Evolutionary conservation across 2,329 filamentous ascomycete genomes (phyloP).

Genomic region (Thelonectria blattea): DNA sequence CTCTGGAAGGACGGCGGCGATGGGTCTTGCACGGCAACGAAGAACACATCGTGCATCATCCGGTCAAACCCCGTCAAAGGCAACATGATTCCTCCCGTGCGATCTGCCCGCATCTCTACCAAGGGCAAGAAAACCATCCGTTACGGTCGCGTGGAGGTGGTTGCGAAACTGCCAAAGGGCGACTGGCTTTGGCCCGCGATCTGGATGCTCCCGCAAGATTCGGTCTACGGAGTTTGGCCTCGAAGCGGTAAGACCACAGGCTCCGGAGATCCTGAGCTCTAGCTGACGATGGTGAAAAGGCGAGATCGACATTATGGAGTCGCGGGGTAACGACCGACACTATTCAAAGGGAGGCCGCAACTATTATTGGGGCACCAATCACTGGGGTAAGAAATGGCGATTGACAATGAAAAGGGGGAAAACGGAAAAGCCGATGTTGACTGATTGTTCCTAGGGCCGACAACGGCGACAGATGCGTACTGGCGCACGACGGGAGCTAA

Average conservation of each 20-base stretch:
- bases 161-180: constrained; percentile 73
- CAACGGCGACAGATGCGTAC: constrained; percentile 40
- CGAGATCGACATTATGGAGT: constrained; percentile 83
- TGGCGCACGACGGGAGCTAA: constrained; percentile 44
- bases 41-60: constrained; percentile 45
- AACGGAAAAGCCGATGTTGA: no score
- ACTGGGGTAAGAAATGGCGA: constrained; percentile 49
- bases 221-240: constrained; percentile 78
- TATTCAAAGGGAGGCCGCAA: constrained; percentile 48
- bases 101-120: constrained; percentile 54
- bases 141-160: constrained; percentile 81
- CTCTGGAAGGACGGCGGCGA: constrained; percentile 42
- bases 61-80: constrained; percentile 51
- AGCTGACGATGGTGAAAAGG: constrained; percentile 56
- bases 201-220: constrained; percentile 80
- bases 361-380: constrained; percentile 50
- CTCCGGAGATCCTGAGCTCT: background rate
- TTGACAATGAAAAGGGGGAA: no score
- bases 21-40: constrained; percentile 49
- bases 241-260: constrained; percentile 29
- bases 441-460: constrained; percentile 26
- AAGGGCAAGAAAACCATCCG: constrained; percentile 59
- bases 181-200: constrained; percentile 91
- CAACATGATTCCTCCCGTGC: constrained; percentile 55
- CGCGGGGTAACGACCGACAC: constrained; percentile 70